phyloP scores from a whole-genome alignment of 352 stramenopile genomes.

The Pythium graminicola region DNA sequence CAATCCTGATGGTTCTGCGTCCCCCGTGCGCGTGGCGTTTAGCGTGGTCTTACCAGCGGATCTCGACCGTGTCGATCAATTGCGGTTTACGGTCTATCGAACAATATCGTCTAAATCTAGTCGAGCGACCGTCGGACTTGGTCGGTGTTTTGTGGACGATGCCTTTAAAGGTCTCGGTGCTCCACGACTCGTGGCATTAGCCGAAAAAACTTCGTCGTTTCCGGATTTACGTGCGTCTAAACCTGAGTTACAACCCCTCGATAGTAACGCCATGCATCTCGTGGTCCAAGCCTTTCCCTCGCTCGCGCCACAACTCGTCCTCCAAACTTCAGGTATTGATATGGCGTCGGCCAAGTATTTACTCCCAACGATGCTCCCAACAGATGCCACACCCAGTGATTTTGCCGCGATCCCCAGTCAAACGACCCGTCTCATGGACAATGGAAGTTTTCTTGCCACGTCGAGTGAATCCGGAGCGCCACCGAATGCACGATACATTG shows the following conservation, averaged over 20 bases:
- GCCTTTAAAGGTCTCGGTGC: conserved; percentile 37
- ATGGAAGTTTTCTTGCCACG: conserved; percentile 51
- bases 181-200: conserved; percentile 37
- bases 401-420: background rate
- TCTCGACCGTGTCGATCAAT: conserved; percentile 50
- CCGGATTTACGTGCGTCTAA: conserved; percentile 22
- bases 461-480: conserved; percentile 23
- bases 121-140: conserved; percentile 44
- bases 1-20: conserved; percentile 12
- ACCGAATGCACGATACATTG: conserved; percentile 41
- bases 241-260: conserved; percentile 6
- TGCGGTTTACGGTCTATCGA: conserved; percentile 62
- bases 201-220: conserved; percentile 37
- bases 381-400: no score
- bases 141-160: conserved; percentile 46
- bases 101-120: conserved; percentile 24
- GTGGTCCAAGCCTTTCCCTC: conserved; percentile 52
- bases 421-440: conserved; percentile 46
- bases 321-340: conserved; percentile 55
- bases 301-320: conserved; percentile 36
- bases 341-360: conserved; percentile 76
- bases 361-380: conserved; percentile 46
- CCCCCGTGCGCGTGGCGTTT: conserved; percentile 42
- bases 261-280: conserved; percentile 31
- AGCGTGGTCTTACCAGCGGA: conserved; percentile 47